Evolutionary conservation across 2,329 filamentous ascomycete genomes (phyloP).

Genomic region (Epichloe coenophiala): DNA sequence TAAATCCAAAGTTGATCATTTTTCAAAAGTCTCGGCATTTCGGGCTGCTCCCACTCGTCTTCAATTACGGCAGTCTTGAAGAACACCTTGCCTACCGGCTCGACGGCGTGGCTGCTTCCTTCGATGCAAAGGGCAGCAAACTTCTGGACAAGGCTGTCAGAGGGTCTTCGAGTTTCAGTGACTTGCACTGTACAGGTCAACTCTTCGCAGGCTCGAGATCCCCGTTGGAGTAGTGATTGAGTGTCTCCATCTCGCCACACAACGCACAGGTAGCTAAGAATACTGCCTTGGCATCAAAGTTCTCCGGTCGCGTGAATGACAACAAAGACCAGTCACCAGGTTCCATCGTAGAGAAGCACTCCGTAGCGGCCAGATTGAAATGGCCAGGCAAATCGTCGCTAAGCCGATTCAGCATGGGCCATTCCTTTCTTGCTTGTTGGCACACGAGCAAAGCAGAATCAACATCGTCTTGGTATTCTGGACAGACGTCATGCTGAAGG

Average conservation of each 20-base stretch:
- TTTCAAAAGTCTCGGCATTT: constrained; percentile 5
- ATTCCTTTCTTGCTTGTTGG: constrained; percentile 50
- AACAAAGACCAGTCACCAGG: constrained; percentile 18
- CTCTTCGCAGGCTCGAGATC: constrained; percentile 24
- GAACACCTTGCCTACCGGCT: constrained; percentile 30
- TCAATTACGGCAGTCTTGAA: constrained; percentile 32
- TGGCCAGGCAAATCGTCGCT: constrained; percentile 50
- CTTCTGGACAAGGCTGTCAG: constrained; percentile 24
- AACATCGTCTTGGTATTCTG: constrained; percentile 61
- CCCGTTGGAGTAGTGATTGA: constrained; percentile 13
- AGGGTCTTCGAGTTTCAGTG: constrained; percentile 32
- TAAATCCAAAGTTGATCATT: constrained; percentile 35
- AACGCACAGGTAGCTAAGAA: constrained; percentile 32
- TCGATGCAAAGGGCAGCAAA: constrained; percentile 29
- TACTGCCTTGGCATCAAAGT: constrained; percentile 27
- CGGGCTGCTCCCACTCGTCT: constrained; percentile 30
- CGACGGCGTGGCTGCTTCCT: constrained; percentile 19
- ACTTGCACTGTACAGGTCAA: constrained; percentile 50
- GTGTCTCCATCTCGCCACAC: constrained; percentile 19
- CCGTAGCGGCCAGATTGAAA: constrained; percentile 67
- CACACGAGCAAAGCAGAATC: constrained; percentile 53
- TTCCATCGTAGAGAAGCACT: constrained; percentile 41
- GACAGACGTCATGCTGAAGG: constrained; percentile 70
- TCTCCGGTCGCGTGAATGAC: constrained; percentile 19
- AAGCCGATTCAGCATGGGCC: constrained; percentile 44